Evolutionary conservation across 192 early-diverging fungal species (phyloP).

Genomic region (Coemansia sp.): DNA sequence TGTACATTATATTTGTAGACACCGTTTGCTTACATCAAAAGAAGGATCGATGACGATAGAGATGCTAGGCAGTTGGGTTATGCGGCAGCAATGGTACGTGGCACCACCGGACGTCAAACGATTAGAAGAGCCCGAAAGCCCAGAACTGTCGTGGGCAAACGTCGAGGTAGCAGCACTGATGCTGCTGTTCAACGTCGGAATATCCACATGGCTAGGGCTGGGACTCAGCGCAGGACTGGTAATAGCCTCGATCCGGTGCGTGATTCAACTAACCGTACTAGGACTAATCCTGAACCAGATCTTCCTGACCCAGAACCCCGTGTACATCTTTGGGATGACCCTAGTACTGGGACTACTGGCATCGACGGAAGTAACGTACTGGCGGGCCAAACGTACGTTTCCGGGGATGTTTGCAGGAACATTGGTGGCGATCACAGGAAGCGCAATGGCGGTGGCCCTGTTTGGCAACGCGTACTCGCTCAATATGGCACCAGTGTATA

Average conservation of each 20-base stretch:
- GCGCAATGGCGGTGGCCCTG: constrained; percentile 20
- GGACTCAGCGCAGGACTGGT: constrained; percentile 66
- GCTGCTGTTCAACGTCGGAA: constrained; percentile 58
- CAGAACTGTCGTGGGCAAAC: constrained; percentile 43
- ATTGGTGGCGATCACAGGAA: constrained; percentile 43
- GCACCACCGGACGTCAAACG: neutral
- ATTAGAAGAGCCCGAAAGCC: neutral
- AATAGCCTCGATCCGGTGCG: constrained; percentile 67
- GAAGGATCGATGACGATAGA: neutral
- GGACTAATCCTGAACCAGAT: constrained; percentile 68
- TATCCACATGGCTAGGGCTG: constrained; percentile 67
- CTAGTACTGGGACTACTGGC: constrained; percentile 61
- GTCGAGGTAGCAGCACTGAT: constrained; percentile 67
- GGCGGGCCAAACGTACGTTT: constrained; percentile 68
- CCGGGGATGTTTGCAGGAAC: constrained; percentile 68
- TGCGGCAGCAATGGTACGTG: constrained; percentile 21
- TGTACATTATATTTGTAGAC: neutral
- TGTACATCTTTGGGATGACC: constrained; percentile 62
- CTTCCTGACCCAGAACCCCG: constrained; percentile 61
- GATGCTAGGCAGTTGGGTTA: constrained; percentile 3
- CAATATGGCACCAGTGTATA: constrained; percentile 66
- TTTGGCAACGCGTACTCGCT: constrained; percentile 61
- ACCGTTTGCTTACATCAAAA: neutral
- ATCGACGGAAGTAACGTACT: constrained; percentile 68
- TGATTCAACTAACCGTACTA: constrained; percentile 77